phyloP scores from a whole-genome alignment of 306 rosid species.

The Benincasa hispida region DNA sequence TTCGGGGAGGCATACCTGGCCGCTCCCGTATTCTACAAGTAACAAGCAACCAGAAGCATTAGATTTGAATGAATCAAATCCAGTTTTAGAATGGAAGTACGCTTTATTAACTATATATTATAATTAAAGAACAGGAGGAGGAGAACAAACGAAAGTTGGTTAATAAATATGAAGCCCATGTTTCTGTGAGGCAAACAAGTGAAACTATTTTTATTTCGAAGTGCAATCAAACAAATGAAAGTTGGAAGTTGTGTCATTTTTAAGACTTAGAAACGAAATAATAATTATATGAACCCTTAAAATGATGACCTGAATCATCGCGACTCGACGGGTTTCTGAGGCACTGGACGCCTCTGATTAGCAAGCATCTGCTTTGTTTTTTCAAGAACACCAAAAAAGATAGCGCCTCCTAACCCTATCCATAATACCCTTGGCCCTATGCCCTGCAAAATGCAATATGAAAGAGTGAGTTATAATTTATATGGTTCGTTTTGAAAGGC shows the following conservation, averaged over 20 bases:
- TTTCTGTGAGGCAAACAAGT: neutral
- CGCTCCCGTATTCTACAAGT: neutral
- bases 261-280: neutral
- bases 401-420: constrained; percentile 82
- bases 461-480: neutral
- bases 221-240: neutral
- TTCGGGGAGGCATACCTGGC: neutral
- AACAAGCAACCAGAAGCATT: neutral
- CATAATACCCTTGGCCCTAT: constrained; percentile 64
- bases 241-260: neutral
- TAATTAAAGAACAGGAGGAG: neutral
- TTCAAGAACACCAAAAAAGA: constrained; percentile 67
- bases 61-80: neutral
- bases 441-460: constrained; percentile 31
- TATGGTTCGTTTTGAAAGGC: neutral
- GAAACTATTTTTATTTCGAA: neutral
- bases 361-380: constrained; percentile 57
- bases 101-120: neutral
- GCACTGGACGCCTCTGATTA: constrained; percentile 16
- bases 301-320: neutral
- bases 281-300: neutral
- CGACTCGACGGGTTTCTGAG: neutral
- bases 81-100: neutral
- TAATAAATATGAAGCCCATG: neutral
- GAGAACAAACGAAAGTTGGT: neutral